Conservation (phyloP, 345 rosid genomes). For the Gossypium mustelinum region DNA sequence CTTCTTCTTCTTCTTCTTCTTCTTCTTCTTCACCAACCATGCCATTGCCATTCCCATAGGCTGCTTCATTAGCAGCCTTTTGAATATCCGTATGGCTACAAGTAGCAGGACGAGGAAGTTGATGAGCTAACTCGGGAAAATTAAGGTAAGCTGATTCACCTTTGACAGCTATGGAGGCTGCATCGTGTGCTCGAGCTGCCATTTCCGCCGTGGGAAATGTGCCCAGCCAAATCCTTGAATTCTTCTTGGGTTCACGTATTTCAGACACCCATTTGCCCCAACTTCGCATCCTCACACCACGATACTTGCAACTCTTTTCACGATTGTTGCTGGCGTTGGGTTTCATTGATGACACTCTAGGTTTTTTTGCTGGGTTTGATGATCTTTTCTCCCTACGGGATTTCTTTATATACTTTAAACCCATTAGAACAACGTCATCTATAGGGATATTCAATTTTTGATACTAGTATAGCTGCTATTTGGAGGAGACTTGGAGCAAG, state of each 20-base stretch:
- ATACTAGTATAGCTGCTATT: too few relatives aligned
- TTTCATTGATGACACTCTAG: neutral
- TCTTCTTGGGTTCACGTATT: conserved; percentile 17
- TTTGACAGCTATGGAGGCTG: conserved; percentile 18
- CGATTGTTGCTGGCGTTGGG: neutral
- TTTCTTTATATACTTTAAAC: neutral
- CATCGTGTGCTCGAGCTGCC: conserved; percentile 27
- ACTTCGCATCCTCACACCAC: conserved; percentile 24
- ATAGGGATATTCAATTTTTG: too few relatives aligned
- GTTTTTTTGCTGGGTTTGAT: neutral
- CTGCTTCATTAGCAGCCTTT: conserved; percentile 17
- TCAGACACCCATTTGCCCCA: conserved; percentile 27
- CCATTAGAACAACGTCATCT: neutral
- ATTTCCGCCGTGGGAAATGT: conserved; percentile 20
- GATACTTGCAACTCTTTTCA: conserved; percentile 1
- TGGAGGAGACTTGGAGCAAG: too few relatives aligned
- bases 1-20: too few relatives aligned
- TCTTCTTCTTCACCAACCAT: neutral
- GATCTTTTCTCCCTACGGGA: neutral
- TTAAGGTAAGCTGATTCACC: conserved; percentile 19
- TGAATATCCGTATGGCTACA: conserved; percentile 13
- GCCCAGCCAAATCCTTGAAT: conserved; percentile 23
- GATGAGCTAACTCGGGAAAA: conserved; percentile 18
- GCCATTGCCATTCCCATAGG: neutral
- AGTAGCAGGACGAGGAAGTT: conserved; percentile 16